Evolutionary conservation across 805 yeast species (phyloP), one percentile per base, ranked within the genome.

Genomic region (Wickerhamomyces sydowiorum): DNA sequence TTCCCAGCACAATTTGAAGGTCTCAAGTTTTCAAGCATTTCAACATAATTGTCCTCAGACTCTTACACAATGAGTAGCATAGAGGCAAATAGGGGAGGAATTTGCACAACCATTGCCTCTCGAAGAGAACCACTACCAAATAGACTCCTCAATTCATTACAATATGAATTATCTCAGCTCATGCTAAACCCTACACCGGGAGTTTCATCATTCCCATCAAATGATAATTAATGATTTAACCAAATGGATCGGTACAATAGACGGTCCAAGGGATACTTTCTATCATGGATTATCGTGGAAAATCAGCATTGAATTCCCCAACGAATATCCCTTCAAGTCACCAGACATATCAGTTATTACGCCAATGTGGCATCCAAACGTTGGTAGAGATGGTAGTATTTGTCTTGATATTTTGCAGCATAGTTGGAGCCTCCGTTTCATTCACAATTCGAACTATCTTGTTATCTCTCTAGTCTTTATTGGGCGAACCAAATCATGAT

Each of bases 361-460:
- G 34, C 82, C 53, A 9, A 17, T 29, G 14, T 29, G 19, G 19
- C 32, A 29, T 29, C 86, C 86, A 22, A 79, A 80, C 53, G 76
- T 79, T 46, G 82, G 78, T 50, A 72, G 75, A 67, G 64, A 72
- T 41, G 86, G 86, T n/a, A 72, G 76, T 47, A 80, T 80, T 45
- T 80, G 86, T 49, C 64, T 79, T 36, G 82, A 78, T 55, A 79
- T 80, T 40, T 65, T 80, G 56, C 78, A 79, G 55, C 82, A 78
- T 39, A 69, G 78, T 48, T 80, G 86, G n/a, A n/a, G 86, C 70
- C 79, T 39, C 83, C 80, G 1, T 73, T 77, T 9, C n/a, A n/a
- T 77, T 76, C 59, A 76, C 77, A 48, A 79, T 80, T 10, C 80
- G 76, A 60, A 75, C 80, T 37, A 73, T 79, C 41, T 62, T 79